Percentiles rank a stretch among this genome's conserved stretches.
Conservation (phyloP, 2,329 filamentous ascomycete genomes). For the Gnomoniopsis smithogilvyi region DNA sequence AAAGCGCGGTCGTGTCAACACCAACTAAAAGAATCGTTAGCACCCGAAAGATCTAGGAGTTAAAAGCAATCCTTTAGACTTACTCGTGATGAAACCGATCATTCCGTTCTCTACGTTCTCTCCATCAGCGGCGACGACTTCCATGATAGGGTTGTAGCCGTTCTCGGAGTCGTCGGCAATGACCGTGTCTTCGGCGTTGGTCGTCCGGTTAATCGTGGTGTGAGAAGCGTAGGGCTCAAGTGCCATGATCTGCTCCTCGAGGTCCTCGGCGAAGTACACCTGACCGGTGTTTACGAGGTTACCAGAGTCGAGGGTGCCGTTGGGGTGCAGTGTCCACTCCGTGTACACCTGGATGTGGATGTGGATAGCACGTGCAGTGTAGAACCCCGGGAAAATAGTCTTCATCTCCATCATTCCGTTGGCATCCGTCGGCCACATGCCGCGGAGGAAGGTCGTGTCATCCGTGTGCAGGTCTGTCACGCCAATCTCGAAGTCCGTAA, state of each 20-base stretch:
- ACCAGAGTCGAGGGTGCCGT: constrained; percentile 20
- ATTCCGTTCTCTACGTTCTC: constrained; percentile 11
- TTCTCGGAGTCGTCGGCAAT: not conserved
- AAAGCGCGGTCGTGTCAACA: not conserved
- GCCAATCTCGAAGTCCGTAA: constrained; percentile 20
- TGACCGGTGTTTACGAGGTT: constrained; percentile 30
- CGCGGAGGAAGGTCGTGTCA: constrained; percentile 27
- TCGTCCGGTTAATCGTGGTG: constrained; percentile 32
- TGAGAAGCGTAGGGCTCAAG: constrained; percentile 31
- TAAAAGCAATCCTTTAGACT: no score
- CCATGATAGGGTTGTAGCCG: constrained; percentile 4
- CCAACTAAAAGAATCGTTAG: not conserved
- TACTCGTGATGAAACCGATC: constrained; percentile 11
- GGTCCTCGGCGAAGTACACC: constrained; percentile 28
- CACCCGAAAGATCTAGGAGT: no score
- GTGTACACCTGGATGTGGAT: constrained; percentile 24
- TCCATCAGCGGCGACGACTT: constrained; percentile 7
- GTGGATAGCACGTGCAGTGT: constrained; percentile 23
- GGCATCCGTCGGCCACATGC: constrained; percentile 26
- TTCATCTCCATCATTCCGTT: constrained; percentile 27
- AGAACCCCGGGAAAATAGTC: constrained; percentile 24
- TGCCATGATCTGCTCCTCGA: constrained; percentile 29
- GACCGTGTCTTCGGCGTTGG: constrained; percentile 23
- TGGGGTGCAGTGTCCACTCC: constrained; percentile 19
- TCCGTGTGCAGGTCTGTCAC: constrained; percentile 25